A percentile compares a stretch with the other conserved stretches of the same genome.
These are phyloP conservation scores for Linaria vulgaris DNA, from an alignment of 257 asterid genomes.

Conservation along the genomic window DNA sequence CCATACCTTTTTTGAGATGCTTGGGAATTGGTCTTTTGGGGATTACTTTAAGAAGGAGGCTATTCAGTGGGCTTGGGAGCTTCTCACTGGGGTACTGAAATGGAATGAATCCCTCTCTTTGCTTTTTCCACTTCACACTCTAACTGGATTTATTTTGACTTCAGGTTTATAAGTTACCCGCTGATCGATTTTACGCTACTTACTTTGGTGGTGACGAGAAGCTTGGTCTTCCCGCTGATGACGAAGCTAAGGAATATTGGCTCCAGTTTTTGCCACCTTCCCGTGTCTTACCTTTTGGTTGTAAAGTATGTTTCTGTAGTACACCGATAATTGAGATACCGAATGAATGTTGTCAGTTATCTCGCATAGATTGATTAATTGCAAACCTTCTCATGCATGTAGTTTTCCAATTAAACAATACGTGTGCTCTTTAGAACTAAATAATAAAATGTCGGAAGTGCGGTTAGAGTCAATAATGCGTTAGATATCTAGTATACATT, in stretches of 20 bases:
- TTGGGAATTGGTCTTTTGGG: slow-evolving; percentile 98
- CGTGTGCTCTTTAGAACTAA: not conserved
- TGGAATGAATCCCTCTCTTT: no score
- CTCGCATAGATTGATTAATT: not conserved
- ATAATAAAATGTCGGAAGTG: not conserved
- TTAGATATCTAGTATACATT: not conserved
- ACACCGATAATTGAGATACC: not conserved
- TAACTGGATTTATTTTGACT: no score
- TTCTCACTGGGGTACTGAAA: slow-evolving; percentile 81
- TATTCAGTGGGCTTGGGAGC: slow-evolving; percentile 95
- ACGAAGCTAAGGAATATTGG: slow-evolving; percentile 85
- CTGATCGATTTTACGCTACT: slow-evolving; percentile 80
- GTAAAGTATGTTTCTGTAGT: slow-evolving; percentile 66
- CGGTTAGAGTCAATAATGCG: not conserved
- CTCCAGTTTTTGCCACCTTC: slow-evolving; percentile 70
- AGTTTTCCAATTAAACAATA: not conserved
- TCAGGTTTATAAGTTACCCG: slow-evolving; percentile 71
- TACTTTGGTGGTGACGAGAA: slow-evolving; percentile 95
- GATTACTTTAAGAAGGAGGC: slow-evolving; percentile 91
- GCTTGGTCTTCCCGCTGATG: slow-evolving; percentile 86
- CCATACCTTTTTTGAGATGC: slow-evolving; percentile 99
- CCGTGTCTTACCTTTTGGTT: slow-evolving; percentile 88
- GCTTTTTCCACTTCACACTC: no score
- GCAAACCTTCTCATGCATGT: no score
- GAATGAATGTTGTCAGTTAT: not conserved